Base-by-base conservation (phyloP, 1,139 yeast species). In the Meyerozyma sp. region DNA sequence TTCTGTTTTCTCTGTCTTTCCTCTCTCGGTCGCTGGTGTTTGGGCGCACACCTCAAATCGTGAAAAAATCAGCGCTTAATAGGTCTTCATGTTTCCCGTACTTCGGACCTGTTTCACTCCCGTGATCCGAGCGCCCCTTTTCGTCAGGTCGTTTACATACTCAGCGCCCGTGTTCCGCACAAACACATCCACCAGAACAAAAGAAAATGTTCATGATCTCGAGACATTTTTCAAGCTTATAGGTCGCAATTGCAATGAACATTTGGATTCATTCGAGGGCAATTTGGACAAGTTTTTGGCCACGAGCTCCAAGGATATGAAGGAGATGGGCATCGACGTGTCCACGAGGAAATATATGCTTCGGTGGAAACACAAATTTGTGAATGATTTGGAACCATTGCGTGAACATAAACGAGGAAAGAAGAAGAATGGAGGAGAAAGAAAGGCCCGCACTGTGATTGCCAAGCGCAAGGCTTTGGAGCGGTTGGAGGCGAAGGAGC, bases 361-460 rank as follows among this genome's bases (percentile, higher is more conserved):
- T 49, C 60, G 77, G 49, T 73, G 78, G 79, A 68, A 62, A 47
- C 61, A 74, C 54, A 74, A 73, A 53, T 74, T 70, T 47, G 63
- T 66, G 54, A 78, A 81, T 59, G 74, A 79, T 53, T 82, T 84
- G 46, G 77, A 75, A 48, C 75, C 78, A 16, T 69, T 85, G 46
- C 58, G 69, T 50, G 88, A 81, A 57, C 76, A 80, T 53, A 77
- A 77, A 55, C 64, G 73, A 52, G 90, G 94, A 13, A 77, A 70
- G 66, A 91, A 90, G 77, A 82, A 82, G 77, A 73, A 81, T 55
- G 97, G 97, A 34, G 96, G 97, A 59, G 96, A 90, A 65, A 79
- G 96, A 62, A 85, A 83, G 55, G 76, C 85, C 48, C 79, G 76
- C 58, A 82, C 84, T 38, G 81, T 78, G 42, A 65, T 76, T 46